Percentiles rank a stretch among this genome's conserved stretches.
Evolutionary conservation across 306 rosid species (phyloP).

Genomic region (Luffa acutangula): DNA sequence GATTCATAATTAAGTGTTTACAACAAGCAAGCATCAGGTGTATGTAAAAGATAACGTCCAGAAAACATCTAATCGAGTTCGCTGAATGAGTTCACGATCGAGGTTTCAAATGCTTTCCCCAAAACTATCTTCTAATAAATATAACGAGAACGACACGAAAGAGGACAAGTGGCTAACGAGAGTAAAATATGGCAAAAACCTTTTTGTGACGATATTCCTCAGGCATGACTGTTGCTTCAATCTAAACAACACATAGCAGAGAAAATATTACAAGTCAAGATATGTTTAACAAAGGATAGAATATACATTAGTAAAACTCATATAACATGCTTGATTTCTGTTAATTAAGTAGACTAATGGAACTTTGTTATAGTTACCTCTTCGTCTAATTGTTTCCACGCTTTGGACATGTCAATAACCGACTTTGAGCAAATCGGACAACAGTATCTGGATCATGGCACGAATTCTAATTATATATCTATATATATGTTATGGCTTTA

Average conservation of each 20-base stretch:
- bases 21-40: background rate
- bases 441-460: conserved; percentile 42
- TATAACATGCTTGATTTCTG: background rate
- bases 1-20: background rate
- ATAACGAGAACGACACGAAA: background rate
- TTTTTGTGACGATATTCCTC: conserved; percentile 69
- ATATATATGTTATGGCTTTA: background rate
- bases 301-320: background rate
- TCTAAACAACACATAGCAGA: conserved; percentile 30
- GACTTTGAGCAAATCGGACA: conserved; percentile 94
- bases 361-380: conserved; percentile 42
- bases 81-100: background rate
- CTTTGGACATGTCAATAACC: conserved; percentile 67
- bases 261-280: background rate
- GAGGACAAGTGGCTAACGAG: background rate
- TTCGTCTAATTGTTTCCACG: conserved; percentile 84
- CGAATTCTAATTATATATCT: conserved; percentile 11
- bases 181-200: conserved; percentile 28
- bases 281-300: background rate
- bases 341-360: background rate
- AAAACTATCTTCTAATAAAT: background rate
- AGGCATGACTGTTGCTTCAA: conserved; percentile 78
- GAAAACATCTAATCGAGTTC: background rate
- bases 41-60: background rate
- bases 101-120: background rate